Base-by-base conservation (phyloP, 2,329 filamentous ascomycete genomes). In the Pleomassaria siparia region DNA sequence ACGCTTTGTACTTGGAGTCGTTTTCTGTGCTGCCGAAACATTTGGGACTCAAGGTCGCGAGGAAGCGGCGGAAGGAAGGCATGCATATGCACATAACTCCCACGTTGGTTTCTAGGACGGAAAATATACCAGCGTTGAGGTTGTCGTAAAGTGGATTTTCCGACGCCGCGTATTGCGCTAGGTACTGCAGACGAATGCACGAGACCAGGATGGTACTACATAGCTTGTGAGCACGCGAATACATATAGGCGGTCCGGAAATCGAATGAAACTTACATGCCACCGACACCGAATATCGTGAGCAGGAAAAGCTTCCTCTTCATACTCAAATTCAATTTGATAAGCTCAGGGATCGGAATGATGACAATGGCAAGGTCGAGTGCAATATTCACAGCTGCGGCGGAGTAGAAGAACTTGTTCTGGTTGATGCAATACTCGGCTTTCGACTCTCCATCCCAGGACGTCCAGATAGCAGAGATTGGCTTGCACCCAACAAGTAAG, bases 401-500 rank as follows among this genome's bases (percentile, higher is more conserved):
- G 20, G 62, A 52, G 57, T 59, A 71, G 3, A 56, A 59, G 47
- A 69, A 65, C 0, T 64, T 46, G 33, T 70, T 58, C 30, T 69
- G 61, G 42, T 71, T 40, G 53, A 64, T 66, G 52, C 69, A 72
- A 11, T 21, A 50, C 12, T 64, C 67, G 15, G 47, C 4, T 22
- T 6, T 11, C 39, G 65, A 49, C 13, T 56, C 53, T 24, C 53
- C 50, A 40, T 61, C 62, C 67, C 59, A 66, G 40, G 64, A 58
- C 1, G 47, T 57, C 80, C 79, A 82, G 61, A 79, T 79, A 44
- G 70, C 71, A 3, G 64, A 64, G 10, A 80, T 66, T 2, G 79
- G 79, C 12, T 56, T 60, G 56, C 79, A 82, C 60, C 81, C 76
- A 41, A 80, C 72, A 4, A 75, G 65, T 32, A 76, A 65, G 24